A percentile compares a stretch with the other conserved stretches of the same genome.
Evolutionary conservation across 176 grass and related monocot species (phyloP).

Genomic region (Carex kokanica): DNA sequence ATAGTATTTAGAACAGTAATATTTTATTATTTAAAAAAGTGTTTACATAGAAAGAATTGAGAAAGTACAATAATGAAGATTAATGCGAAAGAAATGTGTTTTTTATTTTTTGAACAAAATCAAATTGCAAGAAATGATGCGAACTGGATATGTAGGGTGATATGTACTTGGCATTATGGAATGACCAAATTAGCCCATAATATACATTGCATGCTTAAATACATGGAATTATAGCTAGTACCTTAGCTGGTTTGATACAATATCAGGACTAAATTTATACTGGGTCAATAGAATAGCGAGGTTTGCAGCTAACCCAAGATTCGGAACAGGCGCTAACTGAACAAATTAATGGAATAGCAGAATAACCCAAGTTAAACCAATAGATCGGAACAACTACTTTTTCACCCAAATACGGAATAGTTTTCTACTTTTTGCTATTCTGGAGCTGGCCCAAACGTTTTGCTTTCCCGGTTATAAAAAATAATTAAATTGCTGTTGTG

Average conservation of each 20-base stretch:
- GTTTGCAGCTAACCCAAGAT: too few relatives aligned
- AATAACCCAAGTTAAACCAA: too few relatives aligned
- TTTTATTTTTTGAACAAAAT: neutral
- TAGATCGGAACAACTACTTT: too few relatives aligned
- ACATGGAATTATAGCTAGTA: neutral
- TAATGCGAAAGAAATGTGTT: neutral
- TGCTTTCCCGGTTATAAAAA: neutral
- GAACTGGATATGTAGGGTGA: neutral
- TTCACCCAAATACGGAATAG: too few relatives aligned
- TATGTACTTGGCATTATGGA: neutral
- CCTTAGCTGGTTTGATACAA: neutral
- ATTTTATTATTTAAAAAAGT: neutral
- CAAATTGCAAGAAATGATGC: neutral
- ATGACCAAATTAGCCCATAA: neutral
- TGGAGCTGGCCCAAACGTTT: too few relatives aligned
- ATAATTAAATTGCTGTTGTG: constrained; percentile 1
- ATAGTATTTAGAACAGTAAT: neutral
- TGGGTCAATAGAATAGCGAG: neutral
- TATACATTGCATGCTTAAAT: neutral
- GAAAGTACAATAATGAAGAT: neutral
- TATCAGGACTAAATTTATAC: neutral
- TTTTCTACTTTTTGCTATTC: too few relatives aligned
- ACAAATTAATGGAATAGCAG: too few relatives aligned
- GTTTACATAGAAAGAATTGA: neutral
- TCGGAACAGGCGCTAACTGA: too few relatives aligned